phyloP scores from a whole-genome alignment of 1,284 basidiomycete genomes.

The Stereum hirsutum region DNA sequence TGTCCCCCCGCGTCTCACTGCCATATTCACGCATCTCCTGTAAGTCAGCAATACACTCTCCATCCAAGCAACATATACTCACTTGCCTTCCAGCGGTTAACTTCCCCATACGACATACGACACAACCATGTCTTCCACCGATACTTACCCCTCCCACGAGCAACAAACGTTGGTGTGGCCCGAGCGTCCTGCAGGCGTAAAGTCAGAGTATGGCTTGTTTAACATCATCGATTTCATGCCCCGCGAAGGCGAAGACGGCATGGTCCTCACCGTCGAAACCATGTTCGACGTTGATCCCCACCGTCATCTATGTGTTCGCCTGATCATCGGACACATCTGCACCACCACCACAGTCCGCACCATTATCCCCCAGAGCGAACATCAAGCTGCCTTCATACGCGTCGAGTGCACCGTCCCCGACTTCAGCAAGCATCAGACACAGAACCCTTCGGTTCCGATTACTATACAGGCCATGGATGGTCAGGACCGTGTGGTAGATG shows the following conservation, averaged over 20 bases:
- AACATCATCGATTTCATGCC: slow-evolving; percentile 53
- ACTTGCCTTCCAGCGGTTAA: too few relatives aligned
- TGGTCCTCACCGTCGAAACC: slow-evolving; percentile 50
- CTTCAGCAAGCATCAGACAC: slow-evolving; percentile 23
- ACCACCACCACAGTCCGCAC: slow-evolving; percentile 48
- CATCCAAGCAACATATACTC: too few relatives aligned
- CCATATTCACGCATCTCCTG: too few relatives aligned
- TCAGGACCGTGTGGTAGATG: slow-evolving; percentile 45
- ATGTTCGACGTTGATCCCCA: slow-evolving; percentile 32
- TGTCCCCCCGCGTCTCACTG: too few relatives aligned
- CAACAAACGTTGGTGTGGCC: too few relatives aligned
- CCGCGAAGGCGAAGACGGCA: slow-evolving; percentile 46
- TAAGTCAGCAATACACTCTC: too few relatives aligned
- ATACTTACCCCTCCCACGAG: too few relatives aligned
- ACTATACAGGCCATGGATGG: slow-evolving; percentile 55
- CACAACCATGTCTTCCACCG: too few relatives aligned
- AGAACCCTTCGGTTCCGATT: slow-evolving; percentile 34
- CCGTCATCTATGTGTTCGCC: slow-evolving; percentile 48
- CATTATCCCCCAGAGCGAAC: slow-evolving; percentile 35
- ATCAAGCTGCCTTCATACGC: slow-evolving; percentile 41
- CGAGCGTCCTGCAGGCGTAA: neutral
- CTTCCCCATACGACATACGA: too few relatives aligned
- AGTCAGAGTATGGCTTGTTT: slow-evolving; percentile 38
- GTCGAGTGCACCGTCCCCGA: slow-evolving; percentile 48
- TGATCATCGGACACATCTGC: slow-evolving; percentile 69